These are phyloP conservation scores for Chondrostereum purpureum DNA, from an alignment of 1,284 basidiomycete species.

Conservation along the genomic window DNA sequence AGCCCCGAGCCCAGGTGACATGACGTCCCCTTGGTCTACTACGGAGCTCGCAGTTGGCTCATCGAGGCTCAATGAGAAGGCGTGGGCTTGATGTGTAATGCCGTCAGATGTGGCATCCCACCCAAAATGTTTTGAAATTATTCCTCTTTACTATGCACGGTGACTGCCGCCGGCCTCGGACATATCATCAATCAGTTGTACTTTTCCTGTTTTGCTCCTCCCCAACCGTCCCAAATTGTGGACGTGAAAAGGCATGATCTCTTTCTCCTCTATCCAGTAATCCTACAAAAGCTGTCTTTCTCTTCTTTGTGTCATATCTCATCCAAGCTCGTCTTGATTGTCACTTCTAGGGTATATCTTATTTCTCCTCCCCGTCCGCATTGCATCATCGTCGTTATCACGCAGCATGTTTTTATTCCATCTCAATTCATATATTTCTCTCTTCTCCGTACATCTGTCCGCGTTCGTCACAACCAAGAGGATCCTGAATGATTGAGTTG, in stretches of 20 bases:
- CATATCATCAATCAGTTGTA: constrained; percentile 17
- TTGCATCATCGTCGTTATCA: constrained; percentile 40
- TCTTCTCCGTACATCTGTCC: constrained; percentile 7
- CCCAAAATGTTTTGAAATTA: constrained; percentile 5
- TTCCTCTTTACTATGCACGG: constrained; percentile 12
- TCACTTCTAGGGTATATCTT: constrained; percentile 35
- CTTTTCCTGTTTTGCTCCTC: constrained; percentile 17
- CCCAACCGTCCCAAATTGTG: constrained; percentile 9
- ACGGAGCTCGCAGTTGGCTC: constrained; percentile 53
- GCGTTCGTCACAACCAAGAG: too few relatives aligned
- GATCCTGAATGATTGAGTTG: too few relatives aligned
- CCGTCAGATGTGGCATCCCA: not conserved
- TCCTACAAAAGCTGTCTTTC: not conserved
- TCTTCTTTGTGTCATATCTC: constrained; percentile 14
- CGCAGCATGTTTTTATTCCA: constrained; percentile 45
- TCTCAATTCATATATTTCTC: constrained; percentile 32
- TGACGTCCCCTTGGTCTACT: constrained; percentile 56
- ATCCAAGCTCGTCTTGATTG: constrained; percentile 36
- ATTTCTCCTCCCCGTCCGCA: constrained; percentile 37
- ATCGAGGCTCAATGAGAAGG: constrained; percentile 56
- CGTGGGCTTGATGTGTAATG: constrained; percentile 40
- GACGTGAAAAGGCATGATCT: not conserved
- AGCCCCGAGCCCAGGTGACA: constrained; percentile 45
- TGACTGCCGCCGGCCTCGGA: constrained; percentile 30
- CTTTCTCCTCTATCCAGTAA: not conserved